These are phyloP conservation scores for Boletus vinaceobasis DNA, from an alignment of 768 basidiomycete genomes.

Conservation along the genomic window DNA sequence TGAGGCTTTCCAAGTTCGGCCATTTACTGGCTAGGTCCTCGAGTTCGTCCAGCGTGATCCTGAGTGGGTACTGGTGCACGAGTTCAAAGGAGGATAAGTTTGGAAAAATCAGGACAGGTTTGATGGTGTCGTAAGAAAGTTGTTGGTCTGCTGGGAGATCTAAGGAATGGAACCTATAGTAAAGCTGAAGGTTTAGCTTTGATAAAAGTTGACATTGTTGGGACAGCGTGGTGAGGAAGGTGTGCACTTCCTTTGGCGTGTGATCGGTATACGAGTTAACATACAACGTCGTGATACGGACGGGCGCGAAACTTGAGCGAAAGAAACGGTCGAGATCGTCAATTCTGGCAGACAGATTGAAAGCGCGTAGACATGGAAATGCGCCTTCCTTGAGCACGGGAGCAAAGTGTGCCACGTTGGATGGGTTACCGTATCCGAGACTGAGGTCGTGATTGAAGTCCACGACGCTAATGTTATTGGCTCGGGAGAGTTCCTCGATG, in stretches of 20 bases:
- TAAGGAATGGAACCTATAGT: conserved; percentile 18
- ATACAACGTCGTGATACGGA: conserved; percentile 48
- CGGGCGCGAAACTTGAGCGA: conserved; percentile 41
- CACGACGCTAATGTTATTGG: conserved; percentile 42
- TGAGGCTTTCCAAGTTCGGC: conserved; percentile 42
- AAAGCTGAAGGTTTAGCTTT: conserved; percentile 38
- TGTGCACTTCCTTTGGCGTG: conserved; percentile 38
- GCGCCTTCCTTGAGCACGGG: conserved; percentile 46
- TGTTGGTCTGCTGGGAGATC: conserved; percentile 21
- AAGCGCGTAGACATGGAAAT: conserved; percentile 52
- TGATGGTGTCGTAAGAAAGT: conserved; percentile 35
- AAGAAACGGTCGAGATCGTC: conserved; percentile 46
- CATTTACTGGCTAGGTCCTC: conserved; percentile 44
- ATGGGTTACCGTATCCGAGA: conserved; percentile 46
- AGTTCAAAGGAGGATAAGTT: conserved; percentile 33
- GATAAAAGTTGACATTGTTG: conserved; percentile 48
- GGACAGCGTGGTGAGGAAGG: conserved; percentile 43
- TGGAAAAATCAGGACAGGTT: conserved; percentile 34
- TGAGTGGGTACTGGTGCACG: conserved; percentile 29
- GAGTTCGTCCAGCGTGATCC: conserved; percentile 40
- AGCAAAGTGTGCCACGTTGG: conserved; percentile 42
- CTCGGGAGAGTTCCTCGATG: conserved; percentile 44
- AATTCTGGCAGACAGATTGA: conserved; percentile 46
- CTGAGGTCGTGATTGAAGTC: conserved; percentile 51
- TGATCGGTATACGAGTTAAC: conserved; percentile 49